Evolutionary conservation across 176 grass and related monocot species (phyloP), one percentile per base, ranked within the genome.

Genomic region (Musa schizocarpa): DNA sequence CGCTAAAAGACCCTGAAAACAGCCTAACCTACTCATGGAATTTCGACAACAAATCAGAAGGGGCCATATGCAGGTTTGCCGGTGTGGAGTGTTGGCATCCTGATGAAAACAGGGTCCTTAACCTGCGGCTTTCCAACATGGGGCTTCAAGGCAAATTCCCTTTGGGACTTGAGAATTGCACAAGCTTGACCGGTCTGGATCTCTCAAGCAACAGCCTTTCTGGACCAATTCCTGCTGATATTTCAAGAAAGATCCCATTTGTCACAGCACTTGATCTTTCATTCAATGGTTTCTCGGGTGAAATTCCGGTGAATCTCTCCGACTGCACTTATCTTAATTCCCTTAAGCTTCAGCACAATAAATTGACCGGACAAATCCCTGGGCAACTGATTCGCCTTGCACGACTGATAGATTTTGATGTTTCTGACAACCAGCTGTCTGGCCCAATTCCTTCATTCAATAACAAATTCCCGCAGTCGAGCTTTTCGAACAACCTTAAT

Each of bases 61-160:
- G 92, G 23, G 89, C 43, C 69, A 92, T 83, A 77, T 96, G 92
- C 78, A 57, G 53, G 74, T 89, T 89, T 48, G 80, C 13, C 9
- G 92, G 92, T 29, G 87, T 96, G 34, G 89, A 92, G 2, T 96
- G 92, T 68, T 96, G 92, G 92, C 84, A 96, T 81, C 80, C 87
- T 13, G 85, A 96, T 80, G 88, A 96, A 81, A 75, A 89, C 52
- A 74, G 80, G 52, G 84, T 96, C 85, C 79, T 96, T 78, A 34
- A 82, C 72, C 65, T 92, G 73, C 84, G 11, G 14, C 92, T 96
- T 14, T 49, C 86, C 79, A 89, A 92, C 81, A 80, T 96, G 71
- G 89, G 89, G 54, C 86, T 96, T 56, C 78, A 79, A 65, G 92
- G 92, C 14, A 16, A 57, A 52, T 96, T 96, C 63, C 92, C 92